Conservation (phyloP, 192 early-diverging fungal genomes). For the Coemansia sp. region DNA sequence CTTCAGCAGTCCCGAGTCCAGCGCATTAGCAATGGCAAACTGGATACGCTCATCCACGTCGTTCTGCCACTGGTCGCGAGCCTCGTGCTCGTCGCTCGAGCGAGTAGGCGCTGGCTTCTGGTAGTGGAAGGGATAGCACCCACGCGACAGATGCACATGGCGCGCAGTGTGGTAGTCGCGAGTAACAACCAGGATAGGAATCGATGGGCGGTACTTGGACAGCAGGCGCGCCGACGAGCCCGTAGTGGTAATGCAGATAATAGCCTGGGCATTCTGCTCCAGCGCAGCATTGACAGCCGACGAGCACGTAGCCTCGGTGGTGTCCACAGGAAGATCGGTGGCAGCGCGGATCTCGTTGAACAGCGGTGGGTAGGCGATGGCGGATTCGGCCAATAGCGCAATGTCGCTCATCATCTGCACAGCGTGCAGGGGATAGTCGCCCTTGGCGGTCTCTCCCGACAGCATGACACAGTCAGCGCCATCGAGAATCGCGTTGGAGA, state of each 20-base stretch:
- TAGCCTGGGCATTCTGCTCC: conserved; percentile 81
- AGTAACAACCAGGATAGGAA: conserved; percentile 92
- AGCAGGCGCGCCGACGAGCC: conserved; percentile 87
- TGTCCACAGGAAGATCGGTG: conserved; percentile 70
- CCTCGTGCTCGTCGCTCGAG: conserved; percentile 43
- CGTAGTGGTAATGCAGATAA: conserved; percentile 87
- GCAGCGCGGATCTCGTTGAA: conserved; percentile 85
- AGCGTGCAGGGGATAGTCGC: conserved; percentile 84
- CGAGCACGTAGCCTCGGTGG: conserved; percentile 90
- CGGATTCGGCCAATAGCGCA: conserved; percentile 87
- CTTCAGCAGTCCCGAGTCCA: conserved; percentile 64
- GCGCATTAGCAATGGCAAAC: conserved; percentile 75
- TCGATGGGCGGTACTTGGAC: conserved; percentile 90
- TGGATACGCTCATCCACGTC: conserved; percentile 77
- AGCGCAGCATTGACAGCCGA: conserved; percentile 82
- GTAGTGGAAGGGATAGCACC: conserved; percentile 80
- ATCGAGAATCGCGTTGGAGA: conserved; percentile 97
- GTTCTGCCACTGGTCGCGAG: conserved; percentile 71
- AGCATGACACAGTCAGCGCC: conserved; percentile 99
- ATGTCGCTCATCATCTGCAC: conserved; percentile 95
- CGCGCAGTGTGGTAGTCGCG: conserved; percentile 71
- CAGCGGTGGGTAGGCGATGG: conserved; percentile 90
- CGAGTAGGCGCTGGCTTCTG: conserved; percentile 43
- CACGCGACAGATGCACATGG: conserved; percentile 73
- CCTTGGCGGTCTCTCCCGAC: conserved; percentile 97